A percentile compares a stretch with the other conserved stretches of the same genome.
phyloP scores from a whole-genome alignment of 1,284 basidiomycete species.

The Pisolithus thermaeus region DNA sequence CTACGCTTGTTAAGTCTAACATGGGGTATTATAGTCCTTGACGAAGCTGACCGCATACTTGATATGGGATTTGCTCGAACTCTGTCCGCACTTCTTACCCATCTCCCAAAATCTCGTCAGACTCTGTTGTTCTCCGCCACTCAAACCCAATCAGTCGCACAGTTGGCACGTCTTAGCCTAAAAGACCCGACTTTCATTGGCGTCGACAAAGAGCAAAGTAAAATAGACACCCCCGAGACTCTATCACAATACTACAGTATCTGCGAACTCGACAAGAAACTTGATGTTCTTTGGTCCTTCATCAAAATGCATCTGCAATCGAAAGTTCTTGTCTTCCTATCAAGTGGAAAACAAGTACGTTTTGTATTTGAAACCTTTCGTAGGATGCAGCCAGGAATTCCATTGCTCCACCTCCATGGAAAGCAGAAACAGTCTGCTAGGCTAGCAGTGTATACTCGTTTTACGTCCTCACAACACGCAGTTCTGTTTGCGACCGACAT shows the following conservation, averaged over 20 bases:
- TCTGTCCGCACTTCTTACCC: slow-evolving; percentile 84
- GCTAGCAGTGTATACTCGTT: slow-evolving; percentile 77
- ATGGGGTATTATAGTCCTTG: slow-evolving; percentile 61
- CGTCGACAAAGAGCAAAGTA: slow-evolving; percentile 43
- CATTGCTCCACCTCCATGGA: slow-evolving; percentile 90
- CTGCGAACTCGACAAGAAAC: slow-evolving; percentile 81
- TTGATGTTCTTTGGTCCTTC: slow-evolving; percentile 92
- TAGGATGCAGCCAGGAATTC: slow-evolving; percentile 89
- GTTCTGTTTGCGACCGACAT: slow-evolving; percentile 96
- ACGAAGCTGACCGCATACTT: slow-evolving; percentile 94
- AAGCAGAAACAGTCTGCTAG: slow-evolving; percentile 95
- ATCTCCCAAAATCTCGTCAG: slow-evolving; percentile 82
- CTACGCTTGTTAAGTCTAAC: slow-evolving; percentile 2
- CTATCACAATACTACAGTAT: slow-evolving; percentile 92
- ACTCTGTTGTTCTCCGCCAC: slow-evolving; percentile 97
- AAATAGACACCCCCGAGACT: slow-evolving; percentile 52
- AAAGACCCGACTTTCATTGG: slow-evolving; percentile 80
- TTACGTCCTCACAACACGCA: slow-evolving; percentile 74
- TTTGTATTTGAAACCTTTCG: slow-evolving; percentile 98
- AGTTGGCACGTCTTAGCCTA: slow-evolving; percentile 90
- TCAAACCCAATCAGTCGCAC: slow-evolving; percentile 86
- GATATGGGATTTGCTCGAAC: slow-evolving; percentile 95
- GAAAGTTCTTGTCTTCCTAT: slow-evolving; percentile 94
- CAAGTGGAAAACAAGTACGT: slow-evolving; percentile 93
- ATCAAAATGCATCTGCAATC: slow-evolving; percentile 90